Conservation (phyloP, 1,139 yeast genomes). For the Magnusiomyces starmeri region DNA sequence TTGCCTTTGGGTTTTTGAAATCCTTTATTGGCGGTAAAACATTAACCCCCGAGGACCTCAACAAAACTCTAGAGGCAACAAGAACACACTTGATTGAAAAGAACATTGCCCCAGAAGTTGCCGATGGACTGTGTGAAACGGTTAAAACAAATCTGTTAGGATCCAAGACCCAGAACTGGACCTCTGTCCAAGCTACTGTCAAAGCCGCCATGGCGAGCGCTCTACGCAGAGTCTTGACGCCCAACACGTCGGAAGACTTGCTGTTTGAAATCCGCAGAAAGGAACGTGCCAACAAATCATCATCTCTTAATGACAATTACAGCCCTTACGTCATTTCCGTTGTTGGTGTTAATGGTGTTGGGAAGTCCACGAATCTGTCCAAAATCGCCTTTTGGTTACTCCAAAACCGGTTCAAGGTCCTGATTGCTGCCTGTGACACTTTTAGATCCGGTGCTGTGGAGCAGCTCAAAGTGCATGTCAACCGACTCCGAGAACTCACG, state of each 20-base stretch:
- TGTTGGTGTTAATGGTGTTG: constrained; percentile 97
- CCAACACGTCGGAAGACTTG: constrained; percentile 84
- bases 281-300: constrained; percentile 27
- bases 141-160: constrained; percentile 59
- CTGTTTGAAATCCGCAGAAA: constrained; percentile 69
- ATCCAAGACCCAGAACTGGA: constrained; percentile 58
- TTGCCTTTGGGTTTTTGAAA: constrained; percentile 49
- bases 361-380: constrained; percentile 91
- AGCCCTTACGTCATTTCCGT: constrained; percentile 88
- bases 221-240: constrained; percentile 76
- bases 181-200: constrained; percentile 53
- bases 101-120: constrained; percentile 51
- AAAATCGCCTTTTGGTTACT: constrained; percentile 92
- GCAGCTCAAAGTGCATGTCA: constrained; percentile 89
- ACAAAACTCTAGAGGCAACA: constrained; percentile 39
- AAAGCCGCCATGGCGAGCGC: constrained; percentile 66
- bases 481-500: constrained; percentile 61
- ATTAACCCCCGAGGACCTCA: constrained; percentile 41
- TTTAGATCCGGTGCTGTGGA: constrained; percentile 98
- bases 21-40: constrained; percentile 57
- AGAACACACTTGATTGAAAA: constrained; percentile 44
- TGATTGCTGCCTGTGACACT: constrained; percentile 96
- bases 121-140: constrained; percentile 48
- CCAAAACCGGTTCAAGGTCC: constrained; percentile 78
- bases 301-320: constrained; percentile 22